phyloP scores from a whole-genome alignment of 2,329 filamentous ascomycete genomes.

The Stachybotrys chartarum region DNA sequence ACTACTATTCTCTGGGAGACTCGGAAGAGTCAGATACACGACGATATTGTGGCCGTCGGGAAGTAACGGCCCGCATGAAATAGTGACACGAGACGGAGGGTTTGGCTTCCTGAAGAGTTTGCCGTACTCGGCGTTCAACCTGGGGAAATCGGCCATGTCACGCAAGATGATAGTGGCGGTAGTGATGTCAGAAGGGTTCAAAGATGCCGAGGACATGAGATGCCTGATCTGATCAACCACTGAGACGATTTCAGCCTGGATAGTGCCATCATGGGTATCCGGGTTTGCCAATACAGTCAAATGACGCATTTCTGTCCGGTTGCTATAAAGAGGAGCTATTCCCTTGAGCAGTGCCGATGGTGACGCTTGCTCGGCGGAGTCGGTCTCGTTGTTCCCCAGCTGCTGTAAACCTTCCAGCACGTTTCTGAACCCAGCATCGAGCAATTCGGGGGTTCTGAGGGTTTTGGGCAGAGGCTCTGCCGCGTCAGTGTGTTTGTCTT shows the following conservation, averaged over 20 bases:
- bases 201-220: conserved; percentile 25
- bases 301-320: background rate
- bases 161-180: conserved; percentile 64
- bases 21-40: conserved; percentile 43
- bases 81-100: conserved; percentile 77
- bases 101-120: conserved; percentile 69
- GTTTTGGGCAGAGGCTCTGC: conserved; percentile 8
- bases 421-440: conserved; percentile 55
- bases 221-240: conserved; percentile 37
- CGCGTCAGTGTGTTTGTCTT: conserved; percentile 26
- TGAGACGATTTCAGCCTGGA: conserved; percentile 41
- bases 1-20: conserved; percentile 13
- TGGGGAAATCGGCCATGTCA: conserved; percentile 70
- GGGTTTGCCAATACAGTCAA: conserved; percentile 28
- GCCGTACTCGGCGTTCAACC: conserved; percentile 70
- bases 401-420: conserved; percentile 25
- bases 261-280: conserved; percentile 15
- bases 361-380: conserved; percentile 5
- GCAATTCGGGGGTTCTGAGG: conserved; percentile 53
- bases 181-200: conserved; percentile 34
- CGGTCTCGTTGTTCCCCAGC: background rate
- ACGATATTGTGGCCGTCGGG: conserved; percentile 53
- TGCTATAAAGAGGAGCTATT: background rate
- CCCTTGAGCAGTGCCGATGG: conserved; percentile 22
- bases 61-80: conserved; percentile 65